Percentiles rank a stretch among this genome's conserved stretches.
phyloP scores from a whole-genome alignment of 495 filamentous ascomycete species.

The Hypoxylon lienhwacheense region DNA sequence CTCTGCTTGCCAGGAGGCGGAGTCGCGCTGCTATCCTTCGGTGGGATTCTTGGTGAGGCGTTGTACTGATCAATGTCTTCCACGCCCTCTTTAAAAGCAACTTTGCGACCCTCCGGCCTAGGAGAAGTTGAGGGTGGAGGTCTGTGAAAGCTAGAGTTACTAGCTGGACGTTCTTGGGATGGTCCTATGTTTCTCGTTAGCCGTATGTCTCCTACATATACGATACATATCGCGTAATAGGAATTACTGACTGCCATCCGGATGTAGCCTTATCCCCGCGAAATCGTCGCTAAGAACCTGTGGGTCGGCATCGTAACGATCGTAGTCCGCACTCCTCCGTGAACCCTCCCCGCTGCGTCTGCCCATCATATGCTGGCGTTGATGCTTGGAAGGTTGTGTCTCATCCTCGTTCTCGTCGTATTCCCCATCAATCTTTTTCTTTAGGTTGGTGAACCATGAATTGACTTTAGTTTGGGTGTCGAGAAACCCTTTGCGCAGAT shows the following conservation, averaged over 20 bases:
- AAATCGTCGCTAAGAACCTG: constrained; percentile 89
- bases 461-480: constrained; percentile 95
- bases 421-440: constrained; percentile 88
- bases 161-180: constrained; percentile 24
- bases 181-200: constrained; percentile 26
- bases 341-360: constrained; percentile 46
- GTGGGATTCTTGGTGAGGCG: constrained; percentile 56
- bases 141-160: constrained; percentile 79
- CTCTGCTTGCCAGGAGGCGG: constrained; percentile 63
- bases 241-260: constrained; percentile 67
- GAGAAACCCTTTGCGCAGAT: constrained; percentile 89
- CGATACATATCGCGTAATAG: background rate
- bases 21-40: constrained; percentile 39
- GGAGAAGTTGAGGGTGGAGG: constrained; percentile 63
- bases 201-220: constrained; percentile 14
- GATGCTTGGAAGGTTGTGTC: constrained; percentile 43
- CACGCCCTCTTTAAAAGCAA: constrained; percentile 74
- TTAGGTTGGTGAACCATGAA: constrained; percentile 84
- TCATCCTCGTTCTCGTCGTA: constrained; percentile 63
- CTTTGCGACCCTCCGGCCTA: constrained; percentile 65
- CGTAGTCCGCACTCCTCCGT: constrained; percentile 77
- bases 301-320: constrained; percentile 95
- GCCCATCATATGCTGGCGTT: constrained; percentile 36
- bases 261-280: constrained; percentile 78
- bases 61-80: constrained; percentile 82